Evolutionary conservation across 805 yeast species (phyloP).

Genomic region (Tetrapisispora arboricola): DNA sequence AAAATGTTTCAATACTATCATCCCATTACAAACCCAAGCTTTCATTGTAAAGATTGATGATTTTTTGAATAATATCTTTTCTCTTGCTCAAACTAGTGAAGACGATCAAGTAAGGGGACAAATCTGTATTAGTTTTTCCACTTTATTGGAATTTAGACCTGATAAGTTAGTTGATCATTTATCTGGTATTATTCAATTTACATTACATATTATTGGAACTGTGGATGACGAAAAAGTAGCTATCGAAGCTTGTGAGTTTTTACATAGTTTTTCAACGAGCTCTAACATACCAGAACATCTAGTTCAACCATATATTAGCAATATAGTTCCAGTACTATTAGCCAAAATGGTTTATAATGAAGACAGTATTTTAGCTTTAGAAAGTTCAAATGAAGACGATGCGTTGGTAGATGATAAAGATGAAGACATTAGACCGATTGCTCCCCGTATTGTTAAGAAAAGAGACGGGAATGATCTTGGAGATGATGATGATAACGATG

Average conservation of each 20-base stretch:
- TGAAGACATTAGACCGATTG: slow-evolving; percentile 79
- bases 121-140: slow-evolving; percentile 66
- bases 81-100: slow-evolving; percentile 49
- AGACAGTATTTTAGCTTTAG: slow-evolving; percentile 60
- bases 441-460: slow-evolving; percentile 52
- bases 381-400: slow-evolving; percentile 53
- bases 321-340: slow-evolving; percentile 67
- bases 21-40: slow-evolving; percentile 58
- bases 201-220: slow-evolving; percentile 63
- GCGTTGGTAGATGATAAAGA: slow-evolving; percentile 69
- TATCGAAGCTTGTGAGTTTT: slow-evolving; percentile 86
- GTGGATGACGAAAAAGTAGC: slow-evolving; percentile 60
- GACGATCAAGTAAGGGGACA: slow-evolving; percentile 55
- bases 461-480: slow-evolving; percentile 34
- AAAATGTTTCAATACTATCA: slow-evolving; percentile 65
- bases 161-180: slow-evolving; percentile 73
- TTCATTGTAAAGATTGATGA: slow-evolving; percentile 55
- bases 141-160: slow-evolving; percentile 64
- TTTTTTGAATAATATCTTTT: slow-evolving; percentile 54
- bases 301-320: slow-evolving; percentile 46
- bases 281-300: slow-evolving; percentile 41
- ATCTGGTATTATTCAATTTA: slow-evolving; percentile 76
- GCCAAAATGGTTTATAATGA: slow-evolving; percentile 82
- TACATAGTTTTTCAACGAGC: slow-evolving; percentile 62
- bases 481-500: slow-evolving; percentile 49